Evolutionary conservation across 495 filamentous ascomycete genomes (phyloP), one percentile per base, ranked within the genome.

Genomic region (Penicillium odoratum): DNA sequence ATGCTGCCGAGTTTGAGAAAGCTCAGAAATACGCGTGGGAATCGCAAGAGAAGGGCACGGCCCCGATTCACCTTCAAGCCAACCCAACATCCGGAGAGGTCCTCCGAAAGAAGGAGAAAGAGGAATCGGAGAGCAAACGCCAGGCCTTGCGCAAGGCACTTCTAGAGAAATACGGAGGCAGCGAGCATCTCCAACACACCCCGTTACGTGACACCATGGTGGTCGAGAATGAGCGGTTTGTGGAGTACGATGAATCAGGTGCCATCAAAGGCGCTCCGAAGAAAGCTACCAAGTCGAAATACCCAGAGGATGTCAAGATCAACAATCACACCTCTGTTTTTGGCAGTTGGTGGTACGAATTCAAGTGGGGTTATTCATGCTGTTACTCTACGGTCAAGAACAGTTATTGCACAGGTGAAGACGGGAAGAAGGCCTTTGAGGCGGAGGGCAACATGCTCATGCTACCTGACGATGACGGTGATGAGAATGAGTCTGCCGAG

Each of bases 271-370:
- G 93, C 29, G 86, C 84, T n/a, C 86, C 87, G 8, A 90, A 87
- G 73, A 81, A 79, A 36, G 80, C 78, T 25, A 85, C 85, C 21
- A 94, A 88, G 69, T 93, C 89, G 18, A 97, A 97, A 66, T 98
- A 98, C 64, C 72, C 85, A 1, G 94, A 98, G 64, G 91, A 98
- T 62, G 80, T 97, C 5, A 75, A 91, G 59, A 78, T 84, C 71
- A 93, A 96, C 75, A 98, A 98, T 64, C 94, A 98, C 69, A 91
- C 85, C 21, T 85, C 88, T 0, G 91, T 96, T 1, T 98, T 93
- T 90, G 94, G 94, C 36, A 97, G 92, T 67, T 98, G 94, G 94
- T 98, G 94, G 94, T 81, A 83, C 43, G 85, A 91, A 55, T 97
- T 97, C 75, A 79, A 88, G 73, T 98, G 94, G 94, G 94, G 95